Percentiles rank a stretch among this genome's conserved stretches.
These are phyloP conservation scores for Furcasterigmium furcatum DNA, from an alignment of 2,329 filamentous ascomycete genomes.

Conservation along the genomic window DNA sequence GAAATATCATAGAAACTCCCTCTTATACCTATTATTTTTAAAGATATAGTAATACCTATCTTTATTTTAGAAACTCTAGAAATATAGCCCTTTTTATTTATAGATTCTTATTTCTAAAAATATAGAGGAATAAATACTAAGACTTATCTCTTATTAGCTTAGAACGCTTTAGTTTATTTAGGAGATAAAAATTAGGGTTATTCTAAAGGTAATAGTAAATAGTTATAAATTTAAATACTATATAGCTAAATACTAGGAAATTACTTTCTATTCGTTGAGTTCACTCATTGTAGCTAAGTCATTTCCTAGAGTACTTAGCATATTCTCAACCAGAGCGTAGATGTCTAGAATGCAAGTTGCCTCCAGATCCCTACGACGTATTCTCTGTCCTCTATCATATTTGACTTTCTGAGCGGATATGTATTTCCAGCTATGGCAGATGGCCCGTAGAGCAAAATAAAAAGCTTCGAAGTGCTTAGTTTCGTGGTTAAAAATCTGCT, in stretches of 20 bases:
- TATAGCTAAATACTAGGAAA: not conserved
- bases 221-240: not conserved
- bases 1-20: not conserved
- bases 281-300: not conserved
- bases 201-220: not conserved
- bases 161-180: too few species aligned
- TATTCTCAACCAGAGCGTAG: not conserved
- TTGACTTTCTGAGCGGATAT: not conserved
- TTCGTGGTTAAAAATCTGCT: not conserved
- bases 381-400: not conserved
- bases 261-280: not conserved
- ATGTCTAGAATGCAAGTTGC: not conserved
- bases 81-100: not conserved
- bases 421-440: not conserved
- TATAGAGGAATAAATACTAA: too few species aligned
- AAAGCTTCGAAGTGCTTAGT: not conserved
- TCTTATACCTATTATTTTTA: not conserved
- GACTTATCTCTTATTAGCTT: too few species aligned
- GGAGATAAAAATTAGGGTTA: too few species aligned
- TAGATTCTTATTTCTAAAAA: not conserved
- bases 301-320: not conserved
- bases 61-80: not conserved
- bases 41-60: not conserved
- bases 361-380: not conserved
- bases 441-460: not conserved